Percentiles rank a stretch among this genome's conserved stretches.
These are phyloP conservation scores for Trichosporon coremiiforme DNA, from an alignment of 1,284 basidiomycete genomes.

Conservation along the genomic window DNA sequence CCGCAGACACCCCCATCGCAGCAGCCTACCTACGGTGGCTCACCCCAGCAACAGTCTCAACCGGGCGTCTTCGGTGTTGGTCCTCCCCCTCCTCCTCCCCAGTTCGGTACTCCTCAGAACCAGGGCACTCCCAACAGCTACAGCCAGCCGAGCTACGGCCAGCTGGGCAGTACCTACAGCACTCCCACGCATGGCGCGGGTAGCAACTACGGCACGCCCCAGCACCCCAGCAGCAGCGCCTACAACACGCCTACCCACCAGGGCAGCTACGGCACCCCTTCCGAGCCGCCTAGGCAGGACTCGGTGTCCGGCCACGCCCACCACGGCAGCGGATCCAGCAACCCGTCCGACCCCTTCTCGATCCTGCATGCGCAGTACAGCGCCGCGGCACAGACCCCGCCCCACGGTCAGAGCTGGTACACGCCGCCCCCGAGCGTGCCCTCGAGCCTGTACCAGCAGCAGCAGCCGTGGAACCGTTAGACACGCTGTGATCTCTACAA, in stretches of 20 bases:
- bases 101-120: neutral
- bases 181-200: neutral
- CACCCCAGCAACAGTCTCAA: neutral
- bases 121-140: slow-evolving; percentile 5
- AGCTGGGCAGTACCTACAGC: neutral
- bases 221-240: neutral
- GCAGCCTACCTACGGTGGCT: neutral
- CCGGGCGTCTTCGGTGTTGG: neutral
- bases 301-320: slow-evolving; percentile 24
- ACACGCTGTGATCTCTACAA: neutral
- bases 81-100: neutral
- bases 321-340: slow-evolving; percentile 32
- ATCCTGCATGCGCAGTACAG: slow-evolving; percentile 10
- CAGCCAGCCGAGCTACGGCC: neutral
- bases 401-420: slow-evolving; percentile 20
- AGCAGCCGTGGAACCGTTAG: slow-evolving; percentile 20
- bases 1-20: neutral
- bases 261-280: slow-evolving; percentile 8
- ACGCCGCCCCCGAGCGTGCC: slow-evolving; percentile 21
- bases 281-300: neutral
- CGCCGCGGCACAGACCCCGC: slow-evolving; percentile 6
- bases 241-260: neutral
- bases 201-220: slow-evolving; percentile 14
- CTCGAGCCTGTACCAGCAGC: slow-evolving; percentile 22
- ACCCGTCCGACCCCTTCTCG: neutral